A percentile compares a stretch with the other conserved stretches of the same genome.
Evolutionary conservation across 75 land plant species (phyloP).

Genomic region (Sequoiadendron giganteum): DNA sequence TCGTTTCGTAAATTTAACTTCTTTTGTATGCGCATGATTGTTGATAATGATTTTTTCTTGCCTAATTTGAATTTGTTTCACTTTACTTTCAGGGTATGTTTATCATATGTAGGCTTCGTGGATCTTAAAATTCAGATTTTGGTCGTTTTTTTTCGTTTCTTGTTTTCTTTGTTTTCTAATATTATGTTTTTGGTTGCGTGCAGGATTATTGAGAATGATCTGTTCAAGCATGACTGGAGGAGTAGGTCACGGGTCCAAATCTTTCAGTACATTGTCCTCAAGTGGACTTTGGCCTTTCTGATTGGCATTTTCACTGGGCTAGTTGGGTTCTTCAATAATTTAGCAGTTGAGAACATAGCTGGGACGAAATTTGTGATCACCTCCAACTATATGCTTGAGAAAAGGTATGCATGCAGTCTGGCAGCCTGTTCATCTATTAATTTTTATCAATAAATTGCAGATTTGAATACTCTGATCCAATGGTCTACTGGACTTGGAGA

Average conservation of each 20-base stretch:
- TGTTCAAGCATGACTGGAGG: slow-evolving; percentile 92
- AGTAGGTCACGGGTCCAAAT: slow-evolving; percentile 58
- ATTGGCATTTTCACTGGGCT: slow-evolving; percentile 68
- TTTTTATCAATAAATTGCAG: neutral
- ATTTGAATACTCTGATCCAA: neutral
- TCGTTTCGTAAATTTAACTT: too few relatives aligned
- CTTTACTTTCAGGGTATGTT: neutral
- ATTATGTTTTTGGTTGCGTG: neutral
- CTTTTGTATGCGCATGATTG: too few relatives aligned
- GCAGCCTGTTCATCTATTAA: neutral
- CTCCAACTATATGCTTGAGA: slow-evolving; percentile 34
- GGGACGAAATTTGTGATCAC: slow-evolving; percentile 64
- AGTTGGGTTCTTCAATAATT: slow-evolving; percentile 64
- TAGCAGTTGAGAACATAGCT: slow-evolving; percentile 86
- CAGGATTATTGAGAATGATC: slow-evolving; percentile 84
- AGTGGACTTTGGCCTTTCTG: slow-evolving; percentile 81
- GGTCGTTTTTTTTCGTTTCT: neutral
- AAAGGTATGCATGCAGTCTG: slow-evolving; percentile 30
- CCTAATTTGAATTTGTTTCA: neutral
- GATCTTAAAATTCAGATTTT: neutral
- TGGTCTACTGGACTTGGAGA: neutral
- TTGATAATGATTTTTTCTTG: neutral
- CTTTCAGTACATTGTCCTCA: slow-evolving; percentile 68
- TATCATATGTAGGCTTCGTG: neutral
- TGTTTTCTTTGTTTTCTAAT: neutral